Base-by-base conservation (phyloP, 2,329 filamentous ascomycete species). In the Tolypocladium album region DNA sequence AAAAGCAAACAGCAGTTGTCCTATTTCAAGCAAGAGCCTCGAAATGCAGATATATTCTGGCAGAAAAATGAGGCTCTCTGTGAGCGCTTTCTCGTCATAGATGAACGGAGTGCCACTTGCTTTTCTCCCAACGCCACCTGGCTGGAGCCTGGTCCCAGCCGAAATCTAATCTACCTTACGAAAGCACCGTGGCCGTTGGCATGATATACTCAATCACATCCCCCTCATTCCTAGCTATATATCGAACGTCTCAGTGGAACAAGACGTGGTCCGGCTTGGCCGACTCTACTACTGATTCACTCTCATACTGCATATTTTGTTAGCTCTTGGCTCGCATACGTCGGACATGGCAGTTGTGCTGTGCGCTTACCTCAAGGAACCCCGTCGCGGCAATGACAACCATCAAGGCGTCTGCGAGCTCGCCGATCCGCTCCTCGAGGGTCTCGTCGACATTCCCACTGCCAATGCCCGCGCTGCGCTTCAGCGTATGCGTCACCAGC, bases 401-500 rank as follows among this genome's bases (percentile, higher is more conserved):
- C 74, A 93, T 88, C 69, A 94, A 90, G 55, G 90, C 87, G 71
- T 96, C 91, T 7, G 92, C 90, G 65, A 97, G 74, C 66, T 93
- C 90, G 56, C 84, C 82, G 43, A 96, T 77, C 63, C 84, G 83
- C 60, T 86, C 79, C 58, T 85, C 85, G 42, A 85, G 77, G 8
- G 64, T 66, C 45, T 68, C 69, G 56, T 75, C 72, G 39, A 66
- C 70, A 56, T 68, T 73, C 1, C 72, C 72, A 7, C 71, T 75
- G 45, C 89, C 88, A 60, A 96, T 89, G 56, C 89, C 89, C 0
- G 90, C 90, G 66, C 89, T 90, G 65, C 92, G 82, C 78, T 99
- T 99, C 68, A 99, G 89, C 24, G 96, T 87, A 55, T 92, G 89
- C 64, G 94, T 85, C 67, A 97, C 90, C 60, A 92, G 85, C 72